phyloP scores from a whole-genome alignment of 2,329 filamentous ascomycete species.

The Scedosporium boydii region DNA sequence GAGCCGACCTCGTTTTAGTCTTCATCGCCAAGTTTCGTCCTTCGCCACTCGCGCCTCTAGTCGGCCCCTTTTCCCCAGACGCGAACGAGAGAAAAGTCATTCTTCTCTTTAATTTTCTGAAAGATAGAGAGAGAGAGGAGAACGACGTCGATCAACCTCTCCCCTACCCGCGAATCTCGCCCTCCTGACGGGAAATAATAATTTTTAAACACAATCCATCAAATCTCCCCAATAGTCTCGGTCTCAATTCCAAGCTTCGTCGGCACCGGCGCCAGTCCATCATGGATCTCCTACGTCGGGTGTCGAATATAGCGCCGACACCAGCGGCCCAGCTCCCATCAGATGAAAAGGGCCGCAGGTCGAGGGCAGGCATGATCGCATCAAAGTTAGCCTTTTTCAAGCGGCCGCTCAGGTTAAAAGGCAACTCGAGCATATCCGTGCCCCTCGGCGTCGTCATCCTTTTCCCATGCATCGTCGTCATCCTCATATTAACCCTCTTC shows the following conservation, averaged over 20 bases:
- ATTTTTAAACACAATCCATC: background rate
- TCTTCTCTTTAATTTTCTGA: background rate
- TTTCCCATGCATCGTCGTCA: constrained; percentile 84
- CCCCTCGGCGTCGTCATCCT: constrained; percentile 86
- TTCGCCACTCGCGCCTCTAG: background rate
- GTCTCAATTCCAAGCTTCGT: background rate
- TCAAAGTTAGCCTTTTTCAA: constrained; percentile 69
- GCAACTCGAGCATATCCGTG: constrained; percentile 86
- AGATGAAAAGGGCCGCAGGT: constrained; percentile 36
- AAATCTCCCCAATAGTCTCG: background rate
- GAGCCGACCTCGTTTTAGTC: background rate
- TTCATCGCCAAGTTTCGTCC: background rate
- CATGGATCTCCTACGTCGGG: constrained; percentile 52
- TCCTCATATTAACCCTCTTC: constrained; percentile 84
- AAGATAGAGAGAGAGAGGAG: background rate
- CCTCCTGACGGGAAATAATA: background rate
- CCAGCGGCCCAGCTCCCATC: constrained; percentile 36
- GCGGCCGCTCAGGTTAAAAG: constrained; percentile 76
- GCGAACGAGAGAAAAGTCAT: background rate
- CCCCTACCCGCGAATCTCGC: background rate
- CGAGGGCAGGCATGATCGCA: constrained; percentile 29
- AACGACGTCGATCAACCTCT: background rate
- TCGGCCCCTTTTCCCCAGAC: background rate
- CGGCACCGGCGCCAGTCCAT: constrained; percentile 4
- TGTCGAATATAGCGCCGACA: constrained; percentile 38